These are phyloP conservation scores for Alternaria rosae DNA, from an alignment of 2,329 filamentous ascomycete genomes.

Conservation along the genomic window DNA sequence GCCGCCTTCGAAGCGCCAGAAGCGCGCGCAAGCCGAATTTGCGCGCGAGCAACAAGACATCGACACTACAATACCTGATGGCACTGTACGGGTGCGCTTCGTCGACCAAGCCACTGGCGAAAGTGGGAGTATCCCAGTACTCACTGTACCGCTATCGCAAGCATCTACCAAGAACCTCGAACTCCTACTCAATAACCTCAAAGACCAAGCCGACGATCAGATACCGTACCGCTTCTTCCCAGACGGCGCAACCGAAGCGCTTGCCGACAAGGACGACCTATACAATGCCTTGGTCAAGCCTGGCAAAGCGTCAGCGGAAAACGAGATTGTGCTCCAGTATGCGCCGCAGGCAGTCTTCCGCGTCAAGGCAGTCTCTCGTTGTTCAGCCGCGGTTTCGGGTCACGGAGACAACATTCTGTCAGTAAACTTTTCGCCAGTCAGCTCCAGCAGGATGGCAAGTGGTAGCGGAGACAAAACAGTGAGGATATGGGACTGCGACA, in stretches of 20 bases:
- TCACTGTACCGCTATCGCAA: slow-evolving; percentile 79
- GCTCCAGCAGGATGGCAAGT: slow-evolving; percentile 79
- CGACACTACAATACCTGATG: slow-evolving; percentile 68
- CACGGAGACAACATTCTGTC: slow-evolving; percentile 91
- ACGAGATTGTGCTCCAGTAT: slow-evolving; percentile 68
- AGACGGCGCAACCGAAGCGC: slow-evolving; percentile 51
- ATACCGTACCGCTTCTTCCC: slow-evolving; percentile 73
- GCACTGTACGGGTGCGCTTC: slow-evolving; percentile 86
- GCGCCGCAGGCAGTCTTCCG: slow-evolving; percentile 91
- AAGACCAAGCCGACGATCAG: slow-evolving; percentile 70
- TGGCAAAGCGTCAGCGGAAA: slow-evolving; percentile 63
- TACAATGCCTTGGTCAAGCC: slow-evolving; percentile 51
- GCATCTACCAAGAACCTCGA: slow-evolving; percentile 90
- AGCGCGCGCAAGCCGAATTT: slow-evolving; percentile 74
- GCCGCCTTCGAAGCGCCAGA: slow-evolving; percentile 89
- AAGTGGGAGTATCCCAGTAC: slow-evolving; percentile 72
- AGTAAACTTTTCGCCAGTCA: slow-evolving; percentile 82
- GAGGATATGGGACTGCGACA: slow-evolving; percentile 93
- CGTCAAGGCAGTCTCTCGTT: slow-evolving; percentile 89
- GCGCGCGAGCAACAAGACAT: slow-evolving; percentile 79
- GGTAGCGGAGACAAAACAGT: slow-evolving; percentile 92
- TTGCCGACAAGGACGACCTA: slow-evolving; percentile 56
- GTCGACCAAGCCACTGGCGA: slow-evolving; percentile 77
- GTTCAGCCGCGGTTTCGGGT: slow-evolving; percentile 85
- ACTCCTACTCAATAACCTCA: slow-evolving; percentile 81